Evolutionary conservation across 106 monocot genomes (phyloP).

Genomic region (Dendrobium catenatum): DNA sequence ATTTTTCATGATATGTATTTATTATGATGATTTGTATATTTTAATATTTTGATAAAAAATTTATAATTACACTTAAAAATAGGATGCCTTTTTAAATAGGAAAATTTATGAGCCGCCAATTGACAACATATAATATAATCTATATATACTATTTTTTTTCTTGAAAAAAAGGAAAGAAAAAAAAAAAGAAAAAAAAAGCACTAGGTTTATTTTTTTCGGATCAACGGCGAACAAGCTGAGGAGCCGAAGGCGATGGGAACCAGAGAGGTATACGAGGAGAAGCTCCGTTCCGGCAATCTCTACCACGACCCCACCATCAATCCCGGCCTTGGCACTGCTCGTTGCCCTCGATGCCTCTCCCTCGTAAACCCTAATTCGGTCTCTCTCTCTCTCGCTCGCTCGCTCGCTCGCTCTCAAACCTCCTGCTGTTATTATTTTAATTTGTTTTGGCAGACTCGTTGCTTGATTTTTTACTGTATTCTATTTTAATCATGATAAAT

Average conservation of each 20-base stretch:
- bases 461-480: neutral
- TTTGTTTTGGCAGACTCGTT: neutral
- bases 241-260: constrained; percentile 53
- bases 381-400: neutral
- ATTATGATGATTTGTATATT: no score
- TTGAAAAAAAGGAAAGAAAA: no score
- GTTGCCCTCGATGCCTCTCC: constrained; percentile 93
- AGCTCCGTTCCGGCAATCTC: constrained; percentile 72
- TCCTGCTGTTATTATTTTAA: neutral
- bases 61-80: no score
- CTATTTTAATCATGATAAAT: neutral
- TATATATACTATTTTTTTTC: no score
- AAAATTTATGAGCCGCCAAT: no score
- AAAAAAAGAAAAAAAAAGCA: no score
- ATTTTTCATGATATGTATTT: no score
- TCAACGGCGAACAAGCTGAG: neutral
- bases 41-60: no score
- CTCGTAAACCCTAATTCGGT: constrained; percentile 52
- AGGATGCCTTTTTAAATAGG: no score
- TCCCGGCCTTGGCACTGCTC: constrained; percentile 76
- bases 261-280: constrained; percentile 93
- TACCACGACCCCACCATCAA: constrained; percentile 89
- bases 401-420: neutral
- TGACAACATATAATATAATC: no score
- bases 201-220: no score